Evolutionary conservation across 2,329 filamentous ascomycete genomes (phyloP), one percentile per base, ranked within the genome.

Genomic region (Ophiostoma tasmaniense): DNA sequence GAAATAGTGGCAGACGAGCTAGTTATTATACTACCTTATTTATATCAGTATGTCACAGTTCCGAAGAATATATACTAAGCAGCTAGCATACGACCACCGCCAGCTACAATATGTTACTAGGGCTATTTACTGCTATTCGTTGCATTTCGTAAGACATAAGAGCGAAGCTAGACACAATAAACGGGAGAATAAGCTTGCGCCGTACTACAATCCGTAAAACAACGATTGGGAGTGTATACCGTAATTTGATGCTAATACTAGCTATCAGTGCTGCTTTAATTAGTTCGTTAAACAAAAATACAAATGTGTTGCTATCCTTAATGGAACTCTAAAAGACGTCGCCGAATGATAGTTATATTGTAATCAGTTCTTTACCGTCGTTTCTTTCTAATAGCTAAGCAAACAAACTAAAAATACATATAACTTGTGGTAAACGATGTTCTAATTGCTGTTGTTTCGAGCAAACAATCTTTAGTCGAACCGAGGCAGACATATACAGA

Each of bases 51-150:
- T n/a, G 59, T 67, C 17, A 10, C 66, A 10, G 25, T 42, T 22
- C 22, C 67, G 20, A 69, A 69, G 37, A 22, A 42, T 4, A 55
- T 67, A 67, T 67, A 66, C 68, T 20, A 42, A 67, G 11, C 66
- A 67, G 61, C 50, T 66, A 33, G 33, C 30, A 61, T 67, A 67
- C 66, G 66, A 70, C 28, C 62, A 68, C 50, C 62, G 62, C 35
- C 69, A 70, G 69, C 62, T 67, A 33, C 66, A 68, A 50, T 68
- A 68, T 50, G 69, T 68, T 30, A 70, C 64, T 20, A 42, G 50
- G 28, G 22, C 52, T 39, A 68, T 66, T 17, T 3, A 22, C 1
- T 20, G 6, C 45, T 37, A 64, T 14, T 52, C 69, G 25, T n/a
- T 68, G 6, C 62, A n/a, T 14, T 70, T 70, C 17, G 28, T 64